Conservation (phyloP, 148 eudicot genomes). For the Simmondsia chinensis region DNA sequence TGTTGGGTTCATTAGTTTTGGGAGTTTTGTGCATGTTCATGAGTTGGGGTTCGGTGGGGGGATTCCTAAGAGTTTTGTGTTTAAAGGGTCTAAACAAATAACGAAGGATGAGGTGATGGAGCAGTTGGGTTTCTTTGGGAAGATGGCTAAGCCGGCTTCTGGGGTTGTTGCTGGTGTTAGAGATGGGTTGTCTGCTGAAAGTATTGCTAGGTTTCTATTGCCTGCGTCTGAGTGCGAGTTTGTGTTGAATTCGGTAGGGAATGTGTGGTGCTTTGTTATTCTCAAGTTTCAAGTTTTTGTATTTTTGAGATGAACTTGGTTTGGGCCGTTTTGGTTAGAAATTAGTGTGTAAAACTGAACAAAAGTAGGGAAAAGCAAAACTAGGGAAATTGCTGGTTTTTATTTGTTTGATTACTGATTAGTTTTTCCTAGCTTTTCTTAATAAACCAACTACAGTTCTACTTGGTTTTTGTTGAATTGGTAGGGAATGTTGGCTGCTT, state of each 20-base stretch:
- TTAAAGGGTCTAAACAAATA: conserved; percentile 78
- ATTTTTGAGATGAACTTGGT: too few species aligned
- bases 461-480: too few species aligned
- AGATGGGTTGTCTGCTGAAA: conserved; percentile 80
- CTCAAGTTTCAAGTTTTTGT: too few species aligned
- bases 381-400: too few species aligned
- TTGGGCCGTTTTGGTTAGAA: too few species aligned
- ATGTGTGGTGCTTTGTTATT: neutral
- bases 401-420: too few species aligned
- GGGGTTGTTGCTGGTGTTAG: conserved; percentile 86
- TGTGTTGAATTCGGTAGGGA: conserved; percentile 65
- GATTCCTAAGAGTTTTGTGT: conserved; percentile 74
- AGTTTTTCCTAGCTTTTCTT: too few species aligned
- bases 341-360: too few species aligned
- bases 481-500: too few species aligned
- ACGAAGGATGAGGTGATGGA: conserved; percentile 84
- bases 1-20: conserved; percentile 80
- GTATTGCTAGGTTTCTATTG: conserved; percentile 62
- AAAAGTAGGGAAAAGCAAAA: too few species aligned
- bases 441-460: too few species aligned
- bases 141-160: conserved; percentile 45
- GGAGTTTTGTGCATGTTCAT: conserved; percentile 70
- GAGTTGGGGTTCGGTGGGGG: conserved; percentile 66
- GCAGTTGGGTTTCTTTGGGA: conserved; percentile 61
- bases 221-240: conserved; percentile 92